phyloP scores from a whole-genome alignment of 1,139 yeast genomes.

The Oligophagozyma castellii region DNA sequence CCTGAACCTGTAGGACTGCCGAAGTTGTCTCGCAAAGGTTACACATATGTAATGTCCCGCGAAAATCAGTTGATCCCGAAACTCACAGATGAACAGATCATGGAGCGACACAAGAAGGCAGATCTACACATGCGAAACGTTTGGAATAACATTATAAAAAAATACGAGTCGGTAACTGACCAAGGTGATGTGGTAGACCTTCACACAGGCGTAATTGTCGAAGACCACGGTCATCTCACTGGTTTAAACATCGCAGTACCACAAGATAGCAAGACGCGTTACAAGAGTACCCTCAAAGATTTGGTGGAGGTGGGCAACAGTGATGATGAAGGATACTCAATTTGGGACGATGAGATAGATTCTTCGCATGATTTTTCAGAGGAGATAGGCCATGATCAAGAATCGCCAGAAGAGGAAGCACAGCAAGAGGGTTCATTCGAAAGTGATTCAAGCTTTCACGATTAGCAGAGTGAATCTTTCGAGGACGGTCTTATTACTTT shows the following conservation, averaged over 20 bases:
- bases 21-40: conserved; percentile 6
- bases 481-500: too few relatives aligned
- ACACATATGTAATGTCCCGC: conserved; percentile 20
- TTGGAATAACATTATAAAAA: conserved; percentile 44
- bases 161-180: conserved; percentile 39
- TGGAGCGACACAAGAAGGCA: conserved; percentile 26
- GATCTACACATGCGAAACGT: conserved; percentile 24
- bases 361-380: conserved; percentile 5
- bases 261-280: conserved; percentile 5
- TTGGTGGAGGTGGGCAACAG: conserved; percentile 9
- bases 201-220: conserved; percentile 41
- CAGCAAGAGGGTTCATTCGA: conserved; percentile 4
- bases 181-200: conserved; percentile 60
- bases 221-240: conserved; percentile 51
- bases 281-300: conserved; percentile 13
- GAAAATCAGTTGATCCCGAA: conserved; percentile 22
- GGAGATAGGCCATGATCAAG: conserved; percentile 7
- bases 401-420: too few relatives aligned
- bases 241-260: conserved; percentile 6
- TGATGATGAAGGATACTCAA: too few relatives aligned
- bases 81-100: conserved; percentile 22
- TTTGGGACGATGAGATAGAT: conserved; percentile 1
- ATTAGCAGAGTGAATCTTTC: too few relatives aligned
- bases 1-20: background rate
- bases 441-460: too few relatives aligned